Conservation (phyloP, 345 rosid genomes). For the Eucalyptus virginea region DNA sequence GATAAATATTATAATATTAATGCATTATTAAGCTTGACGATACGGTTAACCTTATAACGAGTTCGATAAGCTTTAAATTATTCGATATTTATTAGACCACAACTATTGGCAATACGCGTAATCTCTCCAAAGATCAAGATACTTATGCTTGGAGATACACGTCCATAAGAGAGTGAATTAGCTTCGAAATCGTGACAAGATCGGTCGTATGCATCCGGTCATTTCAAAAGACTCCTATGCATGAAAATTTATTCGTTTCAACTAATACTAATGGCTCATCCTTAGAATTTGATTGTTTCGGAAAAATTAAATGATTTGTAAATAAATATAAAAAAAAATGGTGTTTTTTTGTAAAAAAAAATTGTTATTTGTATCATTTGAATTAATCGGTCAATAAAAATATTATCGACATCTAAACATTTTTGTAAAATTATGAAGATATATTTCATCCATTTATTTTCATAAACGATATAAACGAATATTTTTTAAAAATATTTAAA, state of each 20-base stretch:
- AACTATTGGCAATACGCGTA: neutral
- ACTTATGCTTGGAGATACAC: neutral
- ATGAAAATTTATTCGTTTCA: neutral
- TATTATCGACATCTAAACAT: neutral
- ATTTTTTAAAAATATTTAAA: neutral
- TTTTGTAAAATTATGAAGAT: neutral
- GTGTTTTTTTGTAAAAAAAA: neutral
- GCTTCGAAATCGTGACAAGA: neutral
- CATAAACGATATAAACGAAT: fast-evolving
- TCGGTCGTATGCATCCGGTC: neutral
- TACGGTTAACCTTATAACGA: neutral
- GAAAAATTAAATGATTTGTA: neutral
- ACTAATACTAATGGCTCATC: neutral
- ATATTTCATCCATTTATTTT: neutral
- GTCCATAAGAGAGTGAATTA: neutral
- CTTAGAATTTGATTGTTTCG: neutral
- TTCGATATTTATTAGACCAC: neutral
- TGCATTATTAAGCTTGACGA: neutral
- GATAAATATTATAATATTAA: neutral
- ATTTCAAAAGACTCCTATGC: neutral
- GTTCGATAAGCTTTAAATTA: neutral
- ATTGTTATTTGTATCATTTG: neutral
- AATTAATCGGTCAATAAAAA: neutral
- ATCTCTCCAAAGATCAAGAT: neutral
- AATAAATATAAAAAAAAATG: no score